A percentile compares a stretch with the other conserved stretches of the same genome.
Evolutionary conservation across 495 filamentous ascomycete species (phyloP).

Genomic region (Cercophora newfieldiana): DNA sequence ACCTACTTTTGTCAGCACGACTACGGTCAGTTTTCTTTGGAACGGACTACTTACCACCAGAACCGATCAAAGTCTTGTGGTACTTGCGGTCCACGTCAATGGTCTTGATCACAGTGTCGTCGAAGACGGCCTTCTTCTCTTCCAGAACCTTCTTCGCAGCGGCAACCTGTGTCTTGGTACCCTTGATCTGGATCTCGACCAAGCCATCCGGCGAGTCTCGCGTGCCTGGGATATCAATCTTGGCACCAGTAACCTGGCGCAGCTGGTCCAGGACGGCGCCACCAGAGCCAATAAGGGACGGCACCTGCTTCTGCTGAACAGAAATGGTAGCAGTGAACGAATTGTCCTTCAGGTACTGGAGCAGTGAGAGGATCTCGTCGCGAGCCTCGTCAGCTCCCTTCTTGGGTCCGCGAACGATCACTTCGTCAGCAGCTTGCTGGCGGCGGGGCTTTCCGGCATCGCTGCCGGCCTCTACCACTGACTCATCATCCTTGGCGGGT

Average conservation of each 20-base stretch:
- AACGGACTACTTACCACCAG: slow-evolving; percentile 64
- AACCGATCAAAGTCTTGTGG: slow-evolving; percentile 86
- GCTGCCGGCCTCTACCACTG: slow-evolving; percentile 67
- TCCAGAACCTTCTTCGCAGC: slow-evolving; percentile 85
- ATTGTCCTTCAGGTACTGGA: slow-evolving; percentile 85
- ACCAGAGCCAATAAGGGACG: slow-evolving; percentile 84
- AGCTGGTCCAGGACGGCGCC: slow-evolving; percentile 89
- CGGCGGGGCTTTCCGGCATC: slow-evolving; percentile 68
- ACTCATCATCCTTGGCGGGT: slow-evolving; percentile 64
- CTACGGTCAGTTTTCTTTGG: too few relatives aligned
- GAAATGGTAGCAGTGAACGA: slow-evolving; percentile 74
- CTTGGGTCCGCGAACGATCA: slow-evolving; percentile 85
- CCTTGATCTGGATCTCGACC: slow-evolving; percentile 85
- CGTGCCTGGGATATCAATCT: slow-evolving; percentile 82
- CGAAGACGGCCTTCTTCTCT: slow-evolving; percentile 79
- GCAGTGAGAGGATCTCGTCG: slow-evolving; percentile 80
- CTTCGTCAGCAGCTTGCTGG: slow-evolving; percentile 84
- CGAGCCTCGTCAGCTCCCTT: slow-evolving; percentile 87
- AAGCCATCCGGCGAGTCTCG: slow-evolving; percentile 60
- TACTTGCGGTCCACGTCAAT: slow-evolving; percentile 86
- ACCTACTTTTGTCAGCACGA: slow-evolving; percentile 57
- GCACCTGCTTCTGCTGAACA: slow-evolving; percentile 83
- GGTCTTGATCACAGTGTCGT: slow-evolving; percentile 78
- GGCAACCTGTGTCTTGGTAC: slow-evolving; percentile 84
- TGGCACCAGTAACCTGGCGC: slow-evolving; percentile 75